Base-by-base conservation (phyloP, 176 grass and related monocot genomes). In the Triticum monococcum region DNA sequence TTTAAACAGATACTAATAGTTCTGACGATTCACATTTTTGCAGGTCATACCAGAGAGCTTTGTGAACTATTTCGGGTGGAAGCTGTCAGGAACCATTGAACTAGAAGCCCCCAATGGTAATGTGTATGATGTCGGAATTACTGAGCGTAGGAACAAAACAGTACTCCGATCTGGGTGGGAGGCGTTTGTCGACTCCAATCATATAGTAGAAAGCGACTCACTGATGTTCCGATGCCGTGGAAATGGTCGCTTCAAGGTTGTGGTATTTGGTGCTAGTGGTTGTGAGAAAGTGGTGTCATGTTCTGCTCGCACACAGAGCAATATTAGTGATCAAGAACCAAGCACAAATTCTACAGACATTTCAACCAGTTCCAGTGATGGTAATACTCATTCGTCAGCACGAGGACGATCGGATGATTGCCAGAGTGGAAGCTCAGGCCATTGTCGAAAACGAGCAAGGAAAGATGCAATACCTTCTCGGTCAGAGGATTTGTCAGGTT, bases 31-130 rank as follows among this genome's bases (percentile, higher is more conserved):
- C 3, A 73, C 5, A 3, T 4, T 45, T 50, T 11, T 75, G 17
- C 73, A 95, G 93, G 52, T 79, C 23, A 52, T 92, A 31, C 93
- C 86, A 20, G 76, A 85, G 24, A 75, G 66, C 40, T 92, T 93
- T 59, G 46, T 86, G 20, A 79, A 50, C n/a, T 25, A 85, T 64
- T 92, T 92, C 22, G 32, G 10, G 13, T 78, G 83, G 37, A 46
- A 87, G 5, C 48, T 89, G 16, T 77, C 70, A 9, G 70, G 86
- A 70, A 38, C 28, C 28, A 81, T 95, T 9, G 57, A 82, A 36
- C 24, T 93, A 12, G 72, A 87, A 28, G 75, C 72, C 5, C 91
- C 84, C 28, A 81, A 65, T 25, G 75, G 90, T 57, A 33, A 46
- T 63, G 1, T 67, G 33, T 93, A 88, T 20, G 41, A 59, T 24